phyloP scores from a whole-genome alignment of 1,284 basidiomycete genomes.

The Ganoderma lucidum region DNA sequence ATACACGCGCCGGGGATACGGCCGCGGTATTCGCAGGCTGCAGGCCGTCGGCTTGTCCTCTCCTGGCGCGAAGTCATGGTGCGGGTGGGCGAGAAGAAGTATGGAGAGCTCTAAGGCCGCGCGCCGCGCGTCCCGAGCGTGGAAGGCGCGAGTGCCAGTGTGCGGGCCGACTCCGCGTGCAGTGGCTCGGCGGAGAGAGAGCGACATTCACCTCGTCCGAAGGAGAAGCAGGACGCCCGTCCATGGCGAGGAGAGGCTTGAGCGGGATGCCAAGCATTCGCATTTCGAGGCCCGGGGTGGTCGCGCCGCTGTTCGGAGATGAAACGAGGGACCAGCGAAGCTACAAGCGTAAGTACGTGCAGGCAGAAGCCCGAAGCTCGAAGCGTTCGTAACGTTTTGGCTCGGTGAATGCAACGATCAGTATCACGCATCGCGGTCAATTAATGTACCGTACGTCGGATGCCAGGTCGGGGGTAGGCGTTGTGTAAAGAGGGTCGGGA shows the following conservation, averaged over 20 bases:
- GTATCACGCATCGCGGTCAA: no score
- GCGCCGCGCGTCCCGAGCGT: neutral
- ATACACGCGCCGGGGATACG: neutral
- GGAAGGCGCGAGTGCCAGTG: neutral
- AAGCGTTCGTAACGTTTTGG: neutral
- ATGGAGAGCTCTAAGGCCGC: neutral
- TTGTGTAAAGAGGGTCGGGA: neutral
- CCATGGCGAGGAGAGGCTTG: neutral
- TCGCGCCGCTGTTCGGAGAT: constrained; percentile 10
- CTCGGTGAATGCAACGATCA: neutral
- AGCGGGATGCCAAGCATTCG: constrained; percentile 8
- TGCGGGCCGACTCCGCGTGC: neutral
- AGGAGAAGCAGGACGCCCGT: neutral
- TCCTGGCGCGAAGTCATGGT: neutral
- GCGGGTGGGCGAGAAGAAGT: neutral
- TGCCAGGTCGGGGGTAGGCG: neutral
- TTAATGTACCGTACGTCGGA: neutral
- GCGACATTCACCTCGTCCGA: neutral
- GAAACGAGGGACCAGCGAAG: neutral
- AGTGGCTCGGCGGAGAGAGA: neutral
- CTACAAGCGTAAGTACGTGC: neutral
- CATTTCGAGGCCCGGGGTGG: no score
- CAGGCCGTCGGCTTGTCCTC: constrained; percentile 2
- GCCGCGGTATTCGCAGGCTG: neutral
- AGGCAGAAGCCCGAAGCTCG: neutral